These are phyloP conservation scores for Tricholoma sp. DNA, from an alignment of 768 basidiomycete genomes.

Conservation along the genomic window DNA sequence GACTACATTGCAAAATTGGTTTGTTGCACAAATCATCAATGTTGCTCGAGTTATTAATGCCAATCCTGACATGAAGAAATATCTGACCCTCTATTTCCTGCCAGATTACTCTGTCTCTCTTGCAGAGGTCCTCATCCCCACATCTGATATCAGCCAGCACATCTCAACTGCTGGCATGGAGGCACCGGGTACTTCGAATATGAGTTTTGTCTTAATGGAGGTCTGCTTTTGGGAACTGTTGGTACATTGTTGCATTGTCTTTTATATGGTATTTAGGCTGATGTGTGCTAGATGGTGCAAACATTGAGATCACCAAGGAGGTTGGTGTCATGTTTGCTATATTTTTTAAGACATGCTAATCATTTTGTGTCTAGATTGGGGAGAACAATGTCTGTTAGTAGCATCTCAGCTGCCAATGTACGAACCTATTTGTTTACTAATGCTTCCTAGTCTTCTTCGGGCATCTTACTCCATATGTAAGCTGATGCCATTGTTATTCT, in stretches of 20 bases:
- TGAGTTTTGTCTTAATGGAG: constrained; percentile 91
- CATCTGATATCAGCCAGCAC: too few relatives aligned
- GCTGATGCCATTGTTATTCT: not conserved
- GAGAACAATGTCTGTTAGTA: constrained; percentile 86
- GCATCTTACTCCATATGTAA: constrained; percentile 63
- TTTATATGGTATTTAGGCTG: not conserved
- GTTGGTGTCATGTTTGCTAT: constrained; percentile 11
- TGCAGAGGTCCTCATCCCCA: too few relatives aligned
- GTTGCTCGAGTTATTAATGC: too few relatives aligned
- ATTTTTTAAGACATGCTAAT: not conserved
- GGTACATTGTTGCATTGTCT: constrained; percentile 27
- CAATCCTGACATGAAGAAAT: too few relatives aligned
- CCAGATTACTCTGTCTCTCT: too few relatives aligned
- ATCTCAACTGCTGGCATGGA: too few relatives aligned
- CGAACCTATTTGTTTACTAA: not conserved
- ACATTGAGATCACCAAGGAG: constrained; percentile 95
- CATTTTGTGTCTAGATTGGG: constrained; percentile 45
- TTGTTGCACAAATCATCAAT: too few relatives aligned
- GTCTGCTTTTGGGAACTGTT: constrained; percentile 81
- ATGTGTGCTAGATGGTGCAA: constrained; percentile 72
- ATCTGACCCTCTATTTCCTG: too few relatives aligned
- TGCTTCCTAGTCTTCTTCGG: constrained; percentile 75
- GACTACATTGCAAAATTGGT: too few relatives aligned
- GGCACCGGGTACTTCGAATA: too few relatives aligned
- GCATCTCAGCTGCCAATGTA: not conserved